phyloP scores from a whole-genome alignment of 1,284 basidiomycete species.

The Malassezia globosa region DNA sequence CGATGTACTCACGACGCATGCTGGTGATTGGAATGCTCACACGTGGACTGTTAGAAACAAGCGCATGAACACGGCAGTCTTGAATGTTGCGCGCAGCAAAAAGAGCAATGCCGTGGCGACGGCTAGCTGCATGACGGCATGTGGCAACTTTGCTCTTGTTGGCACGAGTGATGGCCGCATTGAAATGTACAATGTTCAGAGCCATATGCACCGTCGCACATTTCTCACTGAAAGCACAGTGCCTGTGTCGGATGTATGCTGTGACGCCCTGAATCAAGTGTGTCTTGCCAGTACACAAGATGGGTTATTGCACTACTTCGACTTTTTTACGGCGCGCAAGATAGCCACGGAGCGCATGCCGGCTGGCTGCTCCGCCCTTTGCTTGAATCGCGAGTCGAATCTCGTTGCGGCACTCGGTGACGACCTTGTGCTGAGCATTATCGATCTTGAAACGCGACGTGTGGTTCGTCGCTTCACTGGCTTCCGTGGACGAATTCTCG shows the following conservation, averaged over 20 bases:
- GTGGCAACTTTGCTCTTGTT: conserved; percentile 87
- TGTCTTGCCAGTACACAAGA: conserved; percentile 75
- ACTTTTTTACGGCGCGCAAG: conserved; percentile 74
- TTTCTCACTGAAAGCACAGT: conserved; percentile 25
- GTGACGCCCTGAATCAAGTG: conserved; percentile 70
- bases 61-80: conserved; percentile 23
- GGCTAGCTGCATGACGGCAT: conserved; percentile 62
- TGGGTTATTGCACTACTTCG: conserved; percentile 85
- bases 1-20: conserved; percentile 79
- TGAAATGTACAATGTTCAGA: conserved; percentile 55
- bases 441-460: conserved; percentile 81
- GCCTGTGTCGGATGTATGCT: conserved; percentile 61
- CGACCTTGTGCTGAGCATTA: conserved; percentile 67
- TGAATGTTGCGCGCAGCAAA: conserved; percentile 21
- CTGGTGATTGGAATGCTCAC: conserved; percentile 50
- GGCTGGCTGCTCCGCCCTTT: conserved; percentile 60
- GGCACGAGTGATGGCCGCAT: conserved; percentile 37
- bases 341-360: conserved; percentile 58
- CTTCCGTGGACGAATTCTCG: conserved; percentile 35
- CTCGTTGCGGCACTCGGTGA: conserved; percentile 75
- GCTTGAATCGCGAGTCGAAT: conserved; percentile 72
- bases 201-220: conserved; percentile 68
- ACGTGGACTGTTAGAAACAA: conserved; percentile 40
- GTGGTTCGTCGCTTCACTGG: conserved; percentile 68
- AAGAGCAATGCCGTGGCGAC: conserved; percentile 50